Percentiles rank a stretch among this genome's conserved stretches.
phyloP scores from a whole-genome alignment of 768 basidiomycete genomes.

The Hericium erinaceus region DNA sequence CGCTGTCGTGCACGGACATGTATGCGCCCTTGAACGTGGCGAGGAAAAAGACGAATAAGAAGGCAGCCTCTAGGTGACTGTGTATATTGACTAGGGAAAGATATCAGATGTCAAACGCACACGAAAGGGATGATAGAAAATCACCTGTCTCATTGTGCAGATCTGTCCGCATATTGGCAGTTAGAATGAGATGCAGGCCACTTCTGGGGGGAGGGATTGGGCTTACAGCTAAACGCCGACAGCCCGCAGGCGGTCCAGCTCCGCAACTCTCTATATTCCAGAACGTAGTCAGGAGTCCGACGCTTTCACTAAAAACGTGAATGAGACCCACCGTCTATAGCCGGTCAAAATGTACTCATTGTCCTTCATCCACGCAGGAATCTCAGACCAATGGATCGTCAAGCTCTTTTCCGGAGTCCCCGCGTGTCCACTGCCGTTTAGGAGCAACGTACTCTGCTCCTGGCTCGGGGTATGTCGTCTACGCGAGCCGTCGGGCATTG shows the following conservation, averaged over 20 bases:
- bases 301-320: neutral
- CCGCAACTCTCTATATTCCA: constrained; percentile 38
- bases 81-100: constrained; percentile 68
- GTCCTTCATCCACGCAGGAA: constrained; percentile 63
- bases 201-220: neutral
- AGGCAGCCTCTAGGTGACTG: constrained; percentile 65
- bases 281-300: neutral
- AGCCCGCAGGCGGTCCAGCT: constrained; percentile 52
- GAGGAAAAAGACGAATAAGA: constrained; percentile 50
- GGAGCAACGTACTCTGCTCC: too few relatives aligned
- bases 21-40: constrained; percentile 43
- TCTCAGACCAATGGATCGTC: constrained; percentile 45
- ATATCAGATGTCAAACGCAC: neutral
- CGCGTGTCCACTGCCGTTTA: too few relatives aligned
- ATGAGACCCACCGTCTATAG: constrained; percentile 50
- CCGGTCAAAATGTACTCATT: constrained; percentile 66
- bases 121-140: neutral
- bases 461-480: neutral
- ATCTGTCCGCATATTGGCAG: constrained; percentile 31
- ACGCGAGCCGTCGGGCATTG: neutral
- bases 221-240: constrained; percentile 63
- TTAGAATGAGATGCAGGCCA: neutral
- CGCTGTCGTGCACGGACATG: constrained; percentile 39
- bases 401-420: neutral
- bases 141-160: constrained; percentile 72